Conservation (phyloP, 306 rosid genomes). For the Dryas alaskensis region DNA sequence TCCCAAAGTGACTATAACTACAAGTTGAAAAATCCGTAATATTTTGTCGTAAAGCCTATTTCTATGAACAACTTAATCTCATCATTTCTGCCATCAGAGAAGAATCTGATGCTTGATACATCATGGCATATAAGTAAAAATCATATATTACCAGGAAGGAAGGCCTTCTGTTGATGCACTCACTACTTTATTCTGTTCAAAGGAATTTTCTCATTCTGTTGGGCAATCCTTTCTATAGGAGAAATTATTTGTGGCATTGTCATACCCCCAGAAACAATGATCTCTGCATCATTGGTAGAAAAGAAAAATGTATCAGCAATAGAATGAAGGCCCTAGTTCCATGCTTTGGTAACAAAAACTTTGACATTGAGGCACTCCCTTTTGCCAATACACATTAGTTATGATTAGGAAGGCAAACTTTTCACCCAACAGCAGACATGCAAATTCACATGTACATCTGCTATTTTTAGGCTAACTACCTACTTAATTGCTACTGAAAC, state of each 20-base stretch:
- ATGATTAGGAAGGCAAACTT: not conserved
- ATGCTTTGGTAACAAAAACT: not conserved
- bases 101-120: not conserved
- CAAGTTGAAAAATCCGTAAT: not conserved
- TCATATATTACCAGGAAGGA: slow-evolving; percentile 4
- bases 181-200: slow-evolving; percentile 59
- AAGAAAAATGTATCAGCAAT: not conserved
- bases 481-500: not conserved
- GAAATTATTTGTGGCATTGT: slow-evolving; percentile 81
- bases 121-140: not conserved
- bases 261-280: slow-evolving; percentile 92
- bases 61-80: slow-evolving; percentile 14
- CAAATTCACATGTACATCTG: not conserved
- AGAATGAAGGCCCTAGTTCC: not conserved
- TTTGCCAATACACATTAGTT: not conserved
- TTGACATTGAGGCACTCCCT: not conserved
- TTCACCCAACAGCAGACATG: not conserved
- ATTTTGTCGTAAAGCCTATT: not conserved
- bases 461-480: not conserved
- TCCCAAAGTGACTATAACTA: not conserved
- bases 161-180: slow-evolving; percentile 9
- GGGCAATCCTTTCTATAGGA: slow-evolving; percentile 53
- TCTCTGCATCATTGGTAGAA: slow-evolving; percentile 51
- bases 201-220: slow-evolving; percentile 54
- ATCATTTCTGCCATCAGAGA: not conserved